phyloP scores from a whole-genome alignment of 805 yeast species.

The Metschnikowia lunata region DNA sequence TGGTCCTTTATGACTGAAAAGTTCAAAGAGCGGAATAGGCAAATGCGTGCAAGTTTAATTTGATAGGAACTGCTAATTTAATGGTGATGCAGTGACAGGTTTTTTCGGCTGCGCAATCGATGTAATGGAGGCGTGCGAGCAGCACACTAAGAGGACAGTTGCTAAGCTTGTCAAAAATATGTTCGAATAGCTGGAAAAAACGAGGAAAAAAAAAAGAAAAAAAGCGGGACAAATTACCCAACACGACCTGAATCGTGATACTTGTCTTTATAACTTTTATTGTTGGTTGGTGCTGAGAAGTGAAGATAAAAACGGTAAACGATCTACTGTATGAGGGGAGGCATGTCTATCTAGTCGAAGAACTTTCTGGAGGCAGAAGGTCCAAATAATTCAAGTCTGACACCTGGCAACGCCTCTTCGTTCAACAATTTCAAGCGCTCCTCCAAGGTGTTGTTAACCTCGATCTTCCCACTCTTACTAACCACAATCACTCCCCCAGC shows the following conservation, averaged over 20 bases:
- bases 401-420: constrained; percentile 85
- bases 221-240: too few relatives aligned
- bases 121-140: too few relatives aligned
- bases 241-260: too few relatives aligned
- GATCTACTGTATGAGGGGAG: constrained; percentile 1
- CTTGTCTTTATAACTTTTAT: constrained; percentile 1
- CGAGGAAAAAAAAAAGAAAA: background rate
- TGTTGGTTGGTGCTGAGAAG: constrained; percentile 5
- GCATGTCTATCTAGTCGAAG: constrained; percentile 57
- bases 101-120: too few relatives aligned
- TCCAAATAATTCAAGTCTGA: constrained; percentile 86
- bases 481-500: constrained; percentile 84
- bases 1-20: too few relatives aligned
- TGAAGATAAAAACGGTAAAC: constrained; percentile 1
- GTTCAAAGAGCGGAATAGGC: too few relatives aligned
- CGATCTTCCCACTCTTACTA: constrained; percentile 75
- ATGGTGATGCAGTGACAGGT: too few relatives aligned
- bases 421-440: constrained; percentile 84
- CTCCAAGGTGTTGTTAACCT: constrained; percentile 87
- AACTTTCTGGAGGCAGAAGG: constrained; percentile 82
- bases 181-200: too few relatives aligned
- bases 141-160: too few relatives aligned
- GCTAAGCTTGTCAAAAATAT: too few relatives aligned
- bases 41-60: too few relatives aligned
- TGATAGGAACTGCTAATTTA: too few relatives aligned